Conservation (phyloP, 352 stramenopile genomes). For the Globisporangium lucens region DNA sequence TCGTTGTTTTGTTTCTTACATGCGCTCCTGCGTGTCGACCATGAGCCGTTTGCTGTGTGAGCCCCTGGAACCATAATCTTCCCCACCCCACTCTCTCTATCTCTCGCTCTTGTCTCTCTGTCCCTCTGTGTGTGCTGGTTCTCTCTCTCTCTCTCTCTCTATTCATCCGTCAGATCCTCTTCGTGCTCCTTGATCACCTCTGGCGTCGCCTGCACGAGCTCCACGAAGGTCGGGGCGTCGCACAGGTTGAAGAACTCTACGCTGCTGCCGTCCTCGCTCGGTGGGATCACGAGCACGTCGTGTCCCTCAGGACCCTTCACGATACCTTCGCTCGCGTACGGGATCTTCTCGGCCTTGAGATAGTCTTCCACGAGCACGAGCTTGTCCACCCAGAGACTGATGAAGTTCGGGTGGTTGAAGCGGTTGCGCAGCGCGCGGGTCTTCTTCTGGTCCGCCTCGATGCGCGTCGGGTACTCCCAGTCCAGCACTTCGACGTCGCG, state of each 20-base stretch:
- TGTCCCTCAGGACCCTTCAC: constrained; percentile 55
- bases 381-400: constrained; percentile 82
- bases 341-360: constrained; percentile 63
- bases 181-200: constrained; percentile 78
- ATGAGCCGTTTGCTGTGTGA: background rate
- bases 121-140: background rate
- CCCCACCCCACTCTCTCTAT: background rate
- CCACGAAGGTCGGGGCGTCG: constrained; percentile 73
- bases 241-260: constrained; percentile 84
- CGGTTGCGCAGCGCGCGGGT: constrained; percentile 64
- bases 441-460: constrained; percentile 63
- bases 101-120: background rate
- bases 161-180: constrained; percentile 15
- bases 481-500: constrained; percentile 77
- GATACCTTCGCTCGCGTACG: constrained; percentile 51
- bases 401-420: constrained; percentile 80
- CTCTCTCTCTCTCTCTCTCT: constrained; percentile 4
- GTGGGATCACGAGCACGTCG: constrained; percentile 68
- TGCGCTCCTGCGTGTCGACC: background rate
- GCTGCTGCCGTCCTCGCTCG: constrained; percentile 43
- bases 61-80: background rate
- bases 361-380: constrained; percentile 60
- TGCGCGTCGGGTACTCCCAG: constrained; percentile 69
- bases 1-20: constrained; percentile 1
- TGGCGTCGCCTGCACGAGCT: constrained; percentile 75